These are phyloP conservation scores for Hypoxylon fuscum DNA, from an alignment of 495 filamentous ascomycete genomes.

Conservation along the genomic window DNA sequence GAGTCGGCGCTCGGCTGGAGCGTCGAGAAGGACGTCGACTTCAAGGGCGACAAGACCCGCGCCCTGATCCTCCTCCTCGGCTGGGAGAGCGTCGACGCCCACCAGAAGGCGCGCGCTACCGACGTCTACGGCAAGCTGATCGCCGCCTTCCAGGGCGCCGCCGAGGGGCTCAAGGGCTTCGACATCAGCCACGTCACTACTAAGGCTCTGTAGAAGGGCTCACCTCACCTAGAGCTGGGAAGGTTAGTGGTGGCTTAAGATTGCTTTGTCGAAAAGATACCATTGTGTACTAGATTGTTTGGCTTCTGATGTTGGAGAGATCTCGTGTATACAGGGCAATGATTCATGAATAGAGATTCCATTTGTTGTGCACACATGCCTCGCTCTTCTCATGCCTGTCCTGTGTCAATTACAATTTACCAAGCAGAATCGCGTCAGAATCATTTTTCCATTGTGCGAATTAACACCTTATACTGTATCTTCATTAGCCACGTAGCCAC, in stretches of 20 bases:
- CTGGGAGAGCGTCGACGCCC: conserved; percentile 33
- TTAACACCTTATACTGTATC: too few relatives aligned
- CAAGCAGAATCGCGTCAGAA: too few relatives aligned
- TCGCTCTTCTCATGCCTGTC: too few relatives aligned
- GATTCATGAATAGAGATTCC: conserved; percentile 20
- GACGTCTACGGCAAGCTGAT: conserved; percentile 5
- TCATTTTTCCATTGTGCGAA: too few relatives aligned
- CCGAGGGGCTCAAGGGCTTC: conserved; percentile 23
- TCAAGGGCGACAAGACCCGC: conserved; percentile 22
- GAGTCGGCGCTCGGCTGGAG: conserved; percentile 23
- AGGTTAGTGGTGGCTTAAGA: not conserved
- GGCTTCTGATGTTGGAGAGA: not conserved
- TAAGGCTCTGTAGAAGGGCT: conserved; percentile 11
- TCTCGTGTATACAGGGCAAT: not conserved
- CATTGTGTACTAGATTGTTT: not conserved
- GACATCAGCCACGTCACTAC: conserved; percentile 16
- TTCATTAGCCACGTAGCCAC: too few relatives aligned
- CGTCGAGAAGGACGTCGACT: conserved; percentile 26
- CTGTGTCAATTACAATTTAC: too few relatives aligned
- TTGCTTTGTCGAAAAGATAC: not conserved
- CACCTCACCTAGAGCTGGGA: too few relatives aligned
- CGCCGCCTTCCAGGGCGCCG: conserved; percentile 7
- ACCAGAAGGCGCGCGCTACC: conserved; percentile 9
- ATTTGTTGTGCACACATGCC: not conserved
- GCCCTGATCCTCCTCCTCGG: conserved; percentile 19